Evolutionary conservation across 1,284 basidiomycete genomes (phyloP).

Genomic region (Quambalaria eucalypti): DNA sequence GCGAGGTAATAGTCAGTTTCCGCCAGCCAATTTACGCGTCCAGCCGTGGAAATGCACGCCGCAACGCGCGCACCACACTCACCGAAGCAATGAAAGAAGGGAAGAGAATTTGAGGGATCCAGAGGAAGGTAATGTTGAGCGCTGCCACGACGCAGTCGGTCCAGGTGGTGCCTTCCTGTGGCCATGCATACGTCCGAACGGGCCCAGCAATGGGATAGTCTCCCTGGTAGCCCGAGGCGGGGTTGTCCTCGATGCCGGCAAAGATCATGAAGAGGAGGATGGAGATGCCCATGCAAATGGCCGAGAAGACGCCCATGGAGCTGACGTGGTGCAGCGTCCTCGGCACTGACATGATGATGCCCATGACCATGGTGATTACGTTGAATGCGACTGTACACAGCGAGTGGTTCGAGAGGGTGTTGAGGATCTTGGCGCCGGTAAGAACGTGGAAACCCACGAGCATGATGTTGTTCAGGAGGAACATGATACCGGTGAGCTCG

Average conservation of each 20-base stretch:
- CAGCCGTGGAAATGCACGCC: too few relatives aligned
- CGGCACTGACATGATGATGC: slow-evolving; percentile 51
- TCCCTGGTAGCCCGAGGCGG: slow-evolving; percentile 3
- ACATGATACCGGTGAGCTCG: slow-evolving; percentile 36
- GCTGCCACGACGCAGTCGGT: slow-evolving; percentile 51
- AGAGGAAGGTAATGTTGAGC: slow-evolving; percentile 43
- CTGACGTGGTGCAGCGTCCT: slow-evolving; percentile 12
- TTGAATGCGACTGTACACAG: slow-evolving; percentile 6
- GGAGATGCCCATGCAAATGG: slow-evolving; percentile 11
- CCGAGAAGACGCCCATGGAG: slow-evolving; percentile 10
- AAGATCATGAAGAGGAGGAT: slow-evolving; percentile 13
- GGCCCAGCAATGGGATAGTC: not conserved
- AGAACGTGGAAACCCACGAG: slow-evolving; percentile 13
- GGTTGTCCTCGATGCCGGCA: slow-evolving; percentile 11
- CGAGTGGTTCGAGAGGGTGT: slow-evolving; percentile 9
- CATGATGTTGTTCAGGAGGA: slow-evolving; percentile 12
- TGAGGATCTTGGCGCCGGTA: slow-evolving; percentile 12
- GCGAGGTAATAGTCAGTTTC: too few relatives aligned
- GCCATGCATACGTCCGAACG: slow-evolving; percentile 5
- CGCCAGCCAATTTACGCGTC: too few relatives aligned
- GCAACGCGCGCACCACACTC: too few relatives aligned
- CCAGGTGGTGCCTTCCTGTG: slow-evolving; percentile 51
- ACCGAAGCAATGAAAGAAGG: slow-evolving; percentile 11
- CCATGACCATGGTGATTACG: slow-evolving; percentile 53
- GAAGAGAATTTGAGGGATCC: slow-evolving; percentile 23